A percentile compares a stretch with the other conserved stretches of the same genome.
phyloP scores from a whole-genome alignment of 768 basidiomycete species.

The Trametes sanguinea region DNA sequence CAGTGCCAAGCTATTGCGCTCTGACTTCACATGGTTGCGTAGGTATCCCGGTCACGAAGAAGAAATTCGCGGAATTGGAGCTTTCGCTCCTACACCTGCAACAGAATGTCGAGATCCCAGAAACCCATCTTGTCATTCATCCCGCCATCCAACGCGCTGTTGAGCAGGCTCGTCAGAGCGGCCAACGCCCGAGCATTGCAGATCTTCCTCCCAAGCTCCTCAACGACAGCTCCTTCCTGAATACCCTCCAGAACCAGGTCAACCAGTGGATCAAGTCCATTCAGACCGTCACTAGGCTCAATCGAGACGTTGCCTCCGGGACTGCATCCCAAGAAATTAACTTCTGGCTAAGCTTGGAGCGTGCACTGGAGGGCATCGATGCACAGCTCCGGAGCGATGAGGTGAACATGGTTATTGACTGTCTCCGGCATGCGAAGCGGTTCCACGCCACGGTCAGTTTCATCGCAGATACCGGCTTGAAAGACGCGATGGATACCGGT shows the following conservation, averaged over 20 bases:
- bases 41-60: constrained; percentile 97
- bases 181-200: constrained; percentile 70
- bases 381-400: constrained; percentile 89
- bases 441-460: constrained; percentile 98
- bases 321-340: constrained; percentile 99
- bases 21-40: constrained; percentile 4
- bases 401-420: constrained; percentile 91
- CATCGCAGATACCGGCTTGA: constrained; percentile 95
- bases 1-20: not conserved
- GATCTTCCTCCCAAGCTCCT: constrained; percentile 74
- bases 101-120: constrained; percentile 99
- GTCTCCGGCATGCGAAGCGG: constrained; percentile 91
- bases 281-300: constrained; percentile 95
- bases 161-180: constrained; percentile 63
- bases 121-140: constrained; percentile 91
- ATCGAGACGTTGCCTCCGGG: constrained; percentile 87
- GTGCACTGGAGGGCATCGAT: constrained; percentile 92
- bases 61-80: constrained; percentile 98
- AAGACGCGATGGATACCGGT: constrained; percentile 90
- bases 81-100: constrained; percentile 91
- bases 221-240: constrained; percentile 89
- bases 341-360: constrained; percentile 95
- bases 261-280: constrained; percentile 99
- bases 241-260: constrained; percentile 89
- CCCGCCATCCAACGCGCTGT: constrained; percentile 87